Percentiles rank a stretch among this genome's conserved stretches.
Conservation (phyloP, 139 green algal genomes). For the Mesotaenium endlicherianum region DNA sequence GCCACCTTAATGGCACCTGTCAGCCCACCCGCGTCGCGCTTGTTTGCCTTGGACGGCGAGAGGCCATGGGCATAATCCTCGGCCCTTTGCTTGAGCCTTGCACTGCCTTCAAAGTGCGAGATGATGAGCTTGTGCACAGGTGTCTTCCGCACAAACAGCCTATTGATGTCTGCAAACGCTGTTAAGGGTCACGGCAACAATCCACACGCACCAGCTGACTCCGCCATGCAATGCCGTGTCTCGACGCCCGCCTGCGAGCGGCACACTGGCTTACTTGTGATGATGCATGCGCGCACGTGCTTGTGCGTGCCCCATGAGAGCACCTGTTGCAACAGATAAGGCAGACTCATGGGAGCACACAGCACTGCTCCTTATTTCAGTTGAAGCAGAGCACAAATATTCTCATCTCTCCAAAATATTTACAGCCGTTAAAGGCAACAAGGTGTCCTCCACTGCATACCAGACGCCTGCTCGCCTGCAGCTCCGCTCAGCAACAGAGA, state of each 20-base stretch:
- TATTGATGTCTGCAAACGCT: constrained; percentile 28
- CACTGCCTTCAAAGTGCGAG: not conserved
- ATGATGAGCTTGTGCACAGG: constrained; percentile 22
- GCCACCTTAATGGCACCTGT: not conserved
- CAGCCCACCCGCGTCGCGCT: not conserved
- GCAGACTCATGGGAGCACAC: not conserved
- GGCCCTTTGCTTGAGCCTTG: not conserved
- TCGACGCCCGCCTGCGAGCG: not conserved
- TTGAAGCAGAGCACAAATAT: too few relatives aligned
- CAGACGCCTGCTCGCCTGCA: not conserved
- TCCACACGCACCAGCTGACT: not conserved
- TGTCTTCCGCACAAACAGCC: constrained; percentile 26
- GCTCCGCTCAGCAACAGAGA: not conserved
- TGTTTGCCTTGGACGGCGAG: not conserved
- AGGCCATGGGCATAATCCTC: not conserved
- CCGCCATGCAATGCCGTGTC: not conserved
- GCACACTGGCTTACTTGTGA: not conserved
- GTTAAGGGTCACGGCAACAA: not conserved
- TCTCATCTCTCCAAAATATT: too few relatives aligned
- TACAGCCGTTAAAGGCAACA: too few relatives aligned
- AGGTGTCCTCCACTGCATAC: too few relatives aligned
- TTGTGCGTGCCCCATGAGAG: not conserved
- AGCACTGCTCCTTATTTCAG: too few relatives aligned
- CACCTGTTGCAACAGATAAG: not conserved
- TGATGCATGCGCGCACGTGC: not conserved